These are phyloP conservation scores for Mycena vitilis DNA, from an alignment of 768 basidiomycete genomes.

Conservation along the genomic window DNA sequence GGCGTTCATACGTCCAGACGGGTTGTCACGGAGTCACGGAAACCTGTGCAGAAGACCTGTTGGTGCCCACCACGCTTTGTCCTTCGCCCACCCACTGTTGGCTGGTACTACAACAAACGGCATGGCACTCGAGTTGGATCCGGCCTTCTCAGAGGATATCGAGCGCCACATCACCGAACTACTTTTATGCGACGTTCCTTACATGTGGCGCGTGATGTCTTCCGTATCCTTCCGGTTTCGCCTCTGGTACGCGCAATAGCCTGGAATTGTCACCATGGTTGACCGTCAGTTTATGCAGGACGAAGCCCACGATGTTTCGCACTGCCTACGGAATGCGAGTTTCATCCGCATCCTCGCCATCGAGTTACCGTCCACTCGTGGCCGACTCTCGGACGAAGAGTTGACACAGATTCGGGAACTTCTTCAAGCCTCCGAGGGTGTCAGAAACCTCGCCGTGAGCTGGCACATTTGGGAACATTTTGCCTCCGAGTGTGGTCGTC, in stretches of 20 bases:
- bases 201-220: slow-evolving; percentile 12
- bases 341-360: slow-evolving; percentile 14
- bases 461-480: slow-evolving; percentile 11
- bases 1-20: too few relatives aligned
- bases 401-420: slow-evolving; percentile 2
- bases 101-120: too few relatives aligned
- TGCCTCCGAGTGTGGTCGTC: background rate
- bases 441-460: slow-evolving; percentile 6
- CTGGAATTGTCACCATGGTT: background rate
- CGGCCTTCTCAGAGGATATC: slow-evolving; percentile 10
- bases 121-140: too few relatives aligned
- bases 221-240: slow-evolving; percentile 8
- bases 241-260: slow-evolving; percentile 3
- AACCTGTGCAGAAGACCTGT: too few relatives aligned
- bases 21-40: too few relatives aligned
- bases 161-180: slow-evolving; percentile 11
- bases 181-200: background rate
- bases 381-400: background rate
- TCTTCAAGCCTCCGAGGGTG: background rate
- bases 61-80: too few relatives aligned
- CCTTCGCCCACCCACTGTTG: too few relatives aligned
- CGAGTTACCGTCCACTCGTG: background rate
- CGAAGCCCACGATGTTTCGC: slow-evolving; percentile 10
- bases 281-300: background rate
- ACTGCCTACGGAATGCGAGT: slow-evolving; percentile 11